A percentile compares a stretch with the other conserved stretches of the same genome.
Conservation (phyloP, 2,329 filamentous ascomycete genomes). For the Exserohilum turcica region DNA sequence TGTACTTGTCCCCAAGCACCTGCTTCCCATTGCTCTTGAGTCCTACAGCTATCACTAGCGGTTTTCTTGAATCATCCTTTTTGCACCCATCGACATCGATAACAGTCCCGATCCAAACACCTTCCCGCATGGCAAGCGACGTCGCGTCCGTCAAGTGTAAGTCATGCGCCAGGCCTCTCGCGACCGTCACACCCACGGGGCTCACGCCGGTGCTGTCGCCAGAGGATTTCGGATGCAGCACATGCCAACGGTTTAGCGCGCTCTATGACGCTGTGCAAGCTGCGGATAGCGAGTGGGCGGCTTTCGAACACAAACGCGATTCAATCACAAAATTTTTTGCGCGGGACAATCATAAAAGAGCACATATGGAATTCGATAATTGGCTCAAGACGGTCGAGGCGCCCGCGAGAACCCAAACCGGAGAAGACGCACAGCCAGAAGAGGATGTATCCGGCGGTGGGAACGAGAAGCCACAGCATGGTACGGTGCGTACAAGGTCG, state of each 20-base stretch:
- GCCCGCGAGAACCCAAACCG: not conserved
- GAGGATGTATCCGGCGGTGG: not conserved
- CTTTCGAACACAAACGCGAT: conserved; percentile 17
- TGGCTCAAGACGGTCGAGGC: conserved; percentile 31
- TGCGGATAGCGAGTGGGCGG: conserved; percentile 20
- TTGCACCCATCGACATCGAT: not conserved
- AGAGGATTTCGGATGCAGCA: conserved; percentile 18
- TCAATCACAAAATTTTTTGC: conserved; percentile 21
- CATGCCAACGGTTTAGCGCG: conserved; percentile 23
- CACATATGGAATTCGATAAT: conserved; percentile 32
- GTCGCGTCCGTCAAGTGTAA: conserved; percentile 10
- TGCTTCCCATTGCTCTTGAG: not conserved
- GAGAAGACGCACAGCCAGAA: not conserved
- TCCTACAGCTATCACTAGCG: not conserved
- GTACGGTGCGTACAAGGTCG: conserved; percentile 14
- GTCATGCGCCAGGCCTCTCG: conserved; percentile 14
- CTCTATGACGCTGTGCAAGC: conserved; percentile 19
- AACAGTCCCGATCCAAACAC: not conserved
- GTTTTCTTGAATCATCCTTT: not conserved
- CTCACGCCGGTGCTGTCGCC: conserved; percentile 8
- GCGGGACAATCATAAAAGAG: conserved; percentile 16
- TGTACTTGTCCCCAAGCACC: not conserved
- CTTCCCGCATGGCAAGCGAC: conserved; percentile 2
- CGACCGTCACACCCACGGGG: conserved; percentile 15
- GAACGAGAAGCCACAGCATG: conserved; percentile 2